These are phyloP conservation scores for Pyrenophora tritici-repentis DNA, from an alignment of 2,329 filamentous ascomycete genomes.

Conservation along the genomic window DNA sequence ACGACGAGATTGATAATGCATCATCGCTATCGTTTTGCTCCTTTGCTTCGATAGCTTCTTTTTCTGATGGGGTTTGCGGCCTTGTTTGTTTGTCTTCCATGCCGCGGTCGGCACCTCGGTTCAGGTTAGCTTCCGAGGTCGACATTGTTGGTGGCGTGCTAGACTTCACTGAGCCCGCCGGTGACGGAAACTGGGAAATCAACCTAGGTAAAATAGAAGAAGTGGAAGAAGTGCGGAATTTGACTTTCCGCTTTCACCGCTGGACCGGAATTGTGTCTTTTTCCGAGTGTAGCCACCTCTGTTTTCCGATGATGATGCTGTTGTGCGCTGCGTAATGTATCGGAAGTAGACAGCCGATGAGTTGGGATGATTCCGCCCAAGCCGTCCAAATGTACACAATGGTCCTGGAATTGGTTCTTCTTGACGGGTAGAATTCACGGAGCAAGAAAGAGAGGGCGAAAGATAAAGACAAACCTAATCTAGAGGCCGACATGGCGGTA, in stretches of 20 bases:
- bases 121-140: not conserved
- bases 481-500: no score
- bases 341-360: no score
- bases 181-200: not conserved
- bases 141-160: conserved; percentile 3
- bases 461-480: not conserved
- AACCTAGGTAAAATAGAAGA: not conserved
- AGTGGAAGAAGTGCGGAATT: no score
- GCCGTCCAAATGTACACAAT: no score
- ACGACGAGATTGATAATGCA: conserved; percentile 29
- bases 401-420: no score
- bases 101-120: conserved; percentile 2
- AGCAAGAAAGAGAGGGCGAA: not conserved
- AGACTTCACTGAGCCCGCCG: not conserved
- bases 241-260: no score
- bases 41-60: conserved; percentile 9
- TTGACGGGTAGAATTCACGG: no score
- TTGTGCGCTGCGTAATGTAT: no score
- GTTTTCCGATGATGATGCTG: no score
- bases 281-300: no score
- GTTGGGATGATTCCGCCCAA: no score
- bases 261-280: no score
- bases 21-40: conserved; percentile 16
- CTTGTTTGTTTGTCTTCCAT: not conserved
- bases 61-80: not conserved